These are phyloP conservation scores for Rhizopus sp. DNA, from an alignment of 371 early-diverging fungal species.

Conservation along the genomic window DNA sequence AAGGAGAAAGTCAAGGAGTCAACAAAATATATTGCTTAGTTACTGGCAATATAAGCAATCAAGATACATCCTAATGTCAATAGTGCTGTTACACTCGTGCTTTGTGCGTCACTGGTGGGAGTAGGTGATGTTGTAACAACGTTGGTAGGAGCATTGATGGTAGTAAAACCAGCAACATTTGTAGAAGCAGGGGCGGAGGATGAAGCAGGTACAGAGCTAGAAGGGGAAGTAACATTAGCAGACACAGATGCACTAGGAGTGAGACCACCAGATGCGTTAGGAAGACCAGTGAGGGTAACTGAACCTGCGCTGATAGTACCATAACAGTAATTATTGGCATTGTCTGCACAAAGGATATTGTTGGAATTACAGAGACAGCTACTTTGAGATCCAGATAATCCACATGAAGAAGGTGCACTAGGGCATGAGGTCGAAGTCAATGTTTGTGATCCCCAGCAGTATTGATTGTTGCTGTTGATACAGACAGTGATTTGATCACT, in stretches of 20 bases:
- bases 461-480: conserved; percentile 27
- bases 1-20: too few relatives aligned
- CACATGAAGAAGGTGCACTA: conserved; percentile 33
- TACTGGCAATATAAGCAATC: conserved; percentile 14
- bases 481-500: conserved; percentile 36
- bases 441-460: conserved; percentile 46
- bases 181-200: conserved; percentile 2
- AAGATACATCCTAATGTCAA: conserved; percentile 13
- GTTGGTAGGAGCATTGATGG: conserved; percentile 16
- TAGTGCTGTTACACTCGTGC: not conserved
- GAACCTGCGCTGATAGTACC: conserved; percentile 15
- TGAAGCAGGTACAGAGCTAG: conserved; percentile 13
- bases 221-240: not conserved
- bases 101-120: conserved; percentile 11
- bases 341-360: conserved; percentile 44
- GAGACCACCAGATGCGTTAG: conserved; percentile 16
- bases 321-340: conserved; percentile 45
- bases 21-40: too few relatives aligned
- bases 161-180: conserved; percentile 4
- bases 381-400: conserved; percentile 17
- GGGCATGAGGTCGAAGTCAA: conserved; percentile 36
- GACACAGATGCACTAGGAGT: conserved; percentile 12
- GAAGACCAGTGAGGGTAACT: conserved; percentile 22
- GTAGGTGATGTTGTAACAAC: conserved; percentile 1
- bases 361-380: conserved; percentile 40